Evolutionary conservation across 1,284 basidiomycete genomes (phyloP), one percentile per base, ranked within the genome.

Genomic region (Volvariella volvacea): DNA sequence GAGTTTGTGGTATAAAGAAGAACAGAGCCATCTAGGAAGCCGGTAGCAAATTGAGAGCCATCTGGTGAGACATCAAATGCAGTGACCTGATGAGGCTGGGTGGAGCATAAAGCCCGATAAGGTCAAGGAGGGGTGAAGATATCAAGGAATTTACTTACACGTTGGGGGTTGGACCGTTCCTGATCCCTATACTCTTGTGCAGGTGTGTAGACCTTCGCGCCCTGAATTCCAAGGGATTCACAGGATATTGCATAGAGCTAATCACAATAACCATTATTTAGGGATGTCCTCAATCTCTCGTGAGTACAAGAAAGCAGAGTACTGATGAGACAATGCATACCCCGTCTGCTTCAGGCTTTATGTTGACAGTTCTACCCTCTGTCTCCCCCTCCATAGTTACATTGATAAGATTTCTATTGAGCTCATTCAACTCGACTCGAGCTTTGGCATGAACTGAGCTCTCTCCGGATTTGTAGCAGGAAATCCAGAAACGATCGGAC

Each of bases 401-500:
- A 9, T 55, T 58, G 14, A 82, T 65, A 4, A 68, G 56, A 55
- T 74, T 59, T n/a, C 78, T 64, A 50, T 80, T 64, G 2, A 52
- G 55, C n/a, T 78, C 74, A 49, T 79, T 73, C 19, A 82, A 65
- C 33, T 65, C 58, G 3, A 73, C 70, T 20, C 62, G 58, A 16
- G 81, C 66, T 58, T 77, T 80, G 7, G 76, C 74, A 51, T 88
- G 84, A 1, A 83, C 67, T 2, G 80, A 79, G 12, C 67, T 62
- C 49, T 72, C 66, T 12, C 63, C 67, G 1, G 56, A 45, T 48
- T 73, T 74, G 63, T 88, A 88, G 59, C 78, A 80, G 0, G 84
- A 87, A 2, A 88, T 61, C 85, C 85, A 89, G 53, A 82, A 73
- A 38, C 71, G 70, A 48, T 88, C 85, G 2, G 60, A 64, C 0